Percentiles rank a stretch among this genome's conserved stretches.
Conservation (phyloP, 78 protist genomes). For the Protostelium mycophagum region DNA sequence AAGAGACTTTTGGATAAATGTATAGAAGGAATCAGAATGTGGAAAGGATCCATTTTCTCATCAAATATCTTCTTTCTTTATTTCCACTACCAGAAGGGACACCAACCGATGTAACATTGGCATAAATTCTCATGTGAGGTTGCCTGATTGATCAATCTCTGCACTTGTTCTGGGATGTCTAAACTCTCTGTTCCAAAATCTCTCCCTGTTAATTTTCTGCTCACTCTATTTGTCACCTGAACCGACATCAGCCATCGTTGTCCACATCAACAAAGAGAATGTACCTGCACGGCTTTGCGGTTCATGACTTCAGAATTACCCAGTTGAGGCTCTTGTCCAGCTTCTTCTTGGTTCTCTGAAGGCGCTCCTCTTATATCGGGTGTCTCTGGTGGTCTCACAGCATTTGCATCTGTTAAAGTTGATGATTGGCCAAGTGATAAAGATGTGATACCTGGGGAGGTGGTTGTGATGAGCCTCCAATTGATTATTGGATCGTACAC, state of each 20-base stretch:
- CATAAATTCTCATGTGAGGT: conserved; percentile 93
- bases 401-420: background rate
- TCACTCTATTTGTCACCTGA: conserved; percentile 87
- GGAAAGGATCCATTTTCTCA: background rate
- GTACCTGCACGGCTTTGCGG: conserved; percentile 5
- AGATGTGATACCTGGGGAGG: conserved; percentile 4
- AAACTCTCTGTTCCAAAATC: conserved; percentile 68
- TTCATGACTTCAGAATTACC: background rate
- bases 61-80: background rate
- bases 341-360: background rate
- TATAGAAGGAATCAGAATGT: too few relatives aligned
- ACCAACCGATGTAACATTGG: conserved; percentile 98
- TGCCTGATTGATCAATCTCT: conserved; percentile 88
- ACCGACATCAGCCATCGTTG: conserved; percentile 28
- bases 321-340: background rate
- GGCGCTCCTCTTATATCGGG: background rate
- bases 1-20: too few relatives aligned
- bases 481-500: conserved; percentile 99
- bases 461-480: conserved; percentile 91
- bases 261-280: conserved; percentile 22
- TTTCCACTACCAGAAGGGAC: conserved; percentile 59
- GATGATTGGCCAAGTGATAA: background rate
- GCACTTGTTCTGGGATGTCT: conserved; percentile 81
- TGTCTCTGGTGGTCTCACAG: background rate
- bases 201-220: conserved; percentile 87